Evolutionary conservation across 768 basidiomycete species (phyloP).

Genomic region (Mycena pura): DNA sequence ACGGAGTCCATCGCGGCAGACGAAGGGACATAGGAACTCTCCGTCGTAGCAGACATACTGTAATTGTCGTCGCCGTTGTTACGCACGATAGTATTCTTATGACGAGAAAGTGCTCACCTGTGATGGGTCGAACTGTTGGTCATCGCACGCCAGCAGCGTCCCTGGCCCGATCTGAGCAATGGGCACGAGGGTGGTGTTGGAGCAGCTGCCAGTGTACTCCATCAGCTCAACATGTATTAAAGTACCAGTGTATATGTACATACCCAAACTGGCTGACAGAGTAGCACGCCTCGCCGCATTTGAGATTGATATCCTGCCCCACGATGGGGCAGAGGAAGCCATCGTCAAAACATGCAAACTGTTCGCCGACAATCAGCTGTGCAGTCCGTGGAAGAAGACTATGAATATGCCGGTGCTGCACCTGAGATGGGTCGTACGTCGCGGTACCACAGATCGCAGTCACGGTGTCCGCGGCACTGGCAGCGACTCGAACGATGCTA

Average conservation of each 20-base stretch:
- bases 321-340: constrained; percentile 4
- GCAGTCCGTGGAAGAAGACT: not conserved
- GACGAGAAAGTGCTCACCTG: too few relatives aligned
- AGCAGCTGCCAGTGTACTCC: constrained; percentile 3
- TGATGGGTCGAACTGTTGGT: not conserved
- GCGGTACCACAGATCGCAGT: not conserved
- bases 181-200: constrained; percentile 5
- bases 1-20: not conserved
- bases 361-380: not conserved
- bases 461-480: not conserved
- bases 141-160: constrained; percentile 1
- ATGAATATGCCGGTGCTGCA: not conserved
- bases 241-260: not conserved
- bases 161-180: not conserved
- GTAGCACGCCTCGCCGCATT: constrained; percentile 3
- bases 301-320: not conserved
- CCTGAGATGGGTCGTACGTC: not conserved
- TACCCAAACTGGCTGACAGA: not conserved
- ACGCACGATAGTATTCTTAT: too few relatives aligned
- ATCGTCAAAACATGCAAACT: constrained; percentile 1
- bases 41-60: constrained; percentile 3
- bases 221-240: not conserved
- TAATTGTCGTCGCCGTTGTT: too few relatives aligned
- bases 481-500: not conserved
- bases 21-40: not conserved